Conservation (phyloP, 1,284 basidiomycete genomes). For the Austropuccinia psidii region DNA sequence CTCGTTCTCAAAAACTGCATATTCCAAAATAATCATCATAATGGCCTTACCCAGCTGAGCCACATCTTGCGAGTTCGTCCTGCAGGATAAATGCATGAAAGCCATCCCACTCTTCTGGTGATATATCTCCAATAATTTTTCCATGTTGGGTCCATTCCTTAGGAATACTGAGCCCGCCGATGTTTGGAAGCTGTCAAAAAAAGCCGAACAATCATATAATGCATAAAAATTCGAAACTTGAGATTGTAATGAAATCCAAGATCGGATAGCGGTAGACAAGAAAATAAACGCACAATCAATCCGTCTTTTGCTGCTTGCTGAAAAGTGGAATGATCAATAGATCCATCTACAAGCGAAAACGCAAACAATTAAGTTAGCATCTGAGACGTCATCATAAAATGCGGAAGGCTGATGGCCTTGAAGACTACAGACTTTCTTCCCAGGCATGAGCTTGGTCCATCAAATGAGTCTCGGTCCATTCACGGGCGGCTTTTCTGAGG, state of each 20-base stretch:
- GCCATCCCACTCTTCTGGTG: constrained; percentile 34
- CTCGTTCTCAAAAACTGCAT: neutral
- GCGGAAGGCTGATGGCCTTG: neutral
- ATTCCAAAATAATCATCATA: neutral
- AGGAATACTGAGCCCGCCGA: constrained; percentile 26
- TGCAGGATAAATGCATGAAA: constrained; percentile 39
- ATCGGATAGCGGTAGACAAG: constrained; percentile 37
- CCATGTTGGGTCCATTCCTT: constrained; percentile 34
- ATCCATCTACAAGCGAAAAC: constrained; percentile 7
- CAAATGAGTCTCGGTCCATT: constrained; percentile 38
- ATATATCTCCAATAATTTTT: constrained; percentile 36
- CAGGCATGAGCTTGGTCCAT: constrained; percentile 33
- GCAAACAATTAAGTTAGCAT: neutral
- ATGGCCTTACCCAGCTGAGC: constrained; percentile 37
- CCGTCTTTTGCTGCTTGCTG: constrained; percentile 34
- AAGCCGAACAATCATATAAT: neutral
- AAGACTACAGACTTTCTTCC: constrained; percentile 24
- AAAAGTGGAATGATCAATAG: constrained; percentile 30
- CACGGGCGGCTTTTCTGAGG: constrained; percentile 11
- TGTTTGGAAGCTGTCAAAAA: constrained; percentile 14
- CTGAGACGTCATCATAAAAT: neutral
- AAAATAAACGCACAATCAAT: constrained; percentile 26
- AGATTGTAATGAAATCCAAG: constrained; percentile 5
- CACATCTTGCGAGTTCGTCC: constrained; percentile 33
- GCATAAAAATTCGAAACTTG: neutral